phyloP scores from a whole-genome alignment of 345 rosid species.

The Moringa oleifera region DNA sequence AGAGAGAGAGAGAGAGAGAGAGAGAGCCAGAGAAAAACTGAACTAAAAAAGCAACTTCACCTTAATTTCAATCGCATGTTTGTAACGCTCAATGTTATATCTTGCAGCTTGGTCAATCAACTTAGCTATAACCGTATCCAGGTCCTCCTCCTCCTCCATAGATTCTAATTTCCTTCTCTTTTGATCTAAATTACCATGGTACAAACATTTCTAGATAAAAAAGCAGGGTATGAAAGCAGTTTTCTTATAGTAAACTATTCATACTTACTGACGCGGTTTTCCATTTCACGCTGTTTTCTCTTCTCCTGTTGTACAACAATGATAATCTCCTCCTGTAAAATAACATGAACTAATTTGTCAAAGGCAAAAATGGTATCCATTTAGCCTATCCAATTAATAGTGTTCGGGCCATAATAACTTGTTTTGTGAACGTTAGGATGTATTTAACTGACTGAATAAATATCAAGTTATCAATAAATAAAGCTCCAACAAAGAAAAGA shows the following conservation, averaged over 20 bases:
- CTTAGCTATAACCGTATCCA: constrained; percentile 52
- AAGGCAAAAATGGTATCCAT: constrained; percentile 1
- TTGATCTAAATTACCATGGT: constrained; percentile 35
- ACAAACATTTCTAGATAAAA: neutral
- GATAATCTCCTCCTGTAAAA: constrained; percentile 63
- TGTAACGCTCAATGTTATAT: constrained; percentile 41
- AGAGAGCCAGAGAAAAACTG: neutral
- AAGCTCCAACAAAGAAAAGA: neutral
- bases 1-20: neutral
- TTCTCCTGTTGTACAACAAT: constrained; percentile 30
- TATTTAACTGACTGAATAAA: neutral
- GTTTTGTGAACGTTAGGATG: constrained; percentile 5
- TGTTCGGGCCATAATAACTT: neutral
- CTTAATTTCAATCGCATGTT: constrained; percentile 51
- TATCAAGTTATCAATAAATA: constrained; percentile 1
- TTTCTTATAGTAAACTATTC: neutral
- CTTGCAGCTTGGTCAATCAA: constrained; percentile 53
- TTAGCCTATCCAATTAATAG: constrained; percentile 3
- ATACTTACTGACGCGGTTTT: constrained; percentile 40
- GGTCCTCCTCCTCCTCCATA: constrained; percentile 61
- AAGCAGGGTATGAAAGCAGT: neutral
- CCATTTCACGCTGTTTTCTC: constrained; percentile 51
- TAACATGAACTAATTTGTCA: neutral
- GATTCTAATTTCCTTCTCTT: constrained; percentile 55
- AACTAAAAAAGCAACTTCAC: constrained; percentile 24